These are phyloP conservation scores for Hypoxylon intermedium DNA, from an alignment of 495 filamentous ascomycete genomes.

Conservation along the genomic window DNA sequence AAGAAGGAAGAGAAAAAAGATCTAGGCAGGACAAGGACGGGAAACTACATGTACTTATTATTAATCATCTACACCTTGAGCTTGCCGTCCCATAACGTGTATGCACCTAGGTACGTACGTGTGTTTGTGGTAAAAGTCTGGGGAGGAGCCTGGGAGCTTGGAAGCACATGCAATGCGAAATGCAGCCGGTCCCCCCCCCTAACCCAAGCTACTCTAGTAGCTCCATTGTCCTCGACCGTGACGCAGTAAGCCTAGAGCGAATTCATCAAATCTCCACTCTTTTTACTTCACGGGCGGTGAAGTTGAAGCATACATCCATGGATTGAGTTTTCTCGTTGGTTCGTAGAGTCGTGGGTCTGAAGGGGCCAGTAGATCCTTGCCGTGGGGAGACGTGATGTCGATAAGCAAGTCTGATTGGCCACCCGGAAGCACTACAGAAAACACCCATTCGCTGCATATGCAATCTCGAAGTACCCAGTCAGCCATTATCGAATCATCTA, in stretches of 20 bases:
- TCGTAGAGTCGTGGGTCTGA: constrained; percentile 25
- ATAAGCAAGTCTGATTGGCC: constrained; percentile 24
- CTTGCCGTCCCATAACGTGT: too few species aligned
- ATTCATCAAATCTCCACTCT: constrained; percentile 21
- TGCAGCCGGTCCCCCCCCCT: constrained; percentile 2
- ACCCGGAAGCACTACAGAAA: background rate
- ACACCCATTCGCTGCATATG: background rate
- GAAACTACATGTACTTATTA: constrained; percentile 10
- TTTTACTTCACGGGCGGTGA: constrained; percentile 33
- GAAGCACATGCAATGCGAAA: constrained; percentile 8
- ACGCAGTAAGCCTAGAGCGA: constrained; percentile 2
- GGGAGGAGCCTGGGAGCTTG: constrained; percentile 10
- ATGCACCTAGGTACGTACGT: too few species aligned
- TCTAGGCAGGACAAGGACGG: background rate
- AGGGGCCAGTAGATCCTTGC: constrained; percentile 34
- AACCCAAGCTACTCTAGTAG: constrained; percentile 1
- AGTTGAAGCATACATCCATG: too few species aligned
- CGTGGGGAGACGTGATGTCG: constrained; percentile 35
- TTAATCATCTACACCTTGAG: too few species aligned
- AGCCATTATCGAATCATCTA: too few species aligned
- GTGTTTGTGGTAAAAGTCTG: constrained; percentile 20
- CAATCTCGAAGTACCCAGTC: background rate
- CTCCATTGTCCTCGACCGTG: constrained; percentile 15
- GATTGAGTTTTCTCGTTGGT: constrained; percentile 21
- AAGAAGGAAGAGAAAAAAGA: constrained; percentile 5